These are phyloP conservation scores for Parathielavia hyrcaniae DNA, from an alignment of 495 filamentous ascomycete species.

Conservation along the genomic window DNA sequence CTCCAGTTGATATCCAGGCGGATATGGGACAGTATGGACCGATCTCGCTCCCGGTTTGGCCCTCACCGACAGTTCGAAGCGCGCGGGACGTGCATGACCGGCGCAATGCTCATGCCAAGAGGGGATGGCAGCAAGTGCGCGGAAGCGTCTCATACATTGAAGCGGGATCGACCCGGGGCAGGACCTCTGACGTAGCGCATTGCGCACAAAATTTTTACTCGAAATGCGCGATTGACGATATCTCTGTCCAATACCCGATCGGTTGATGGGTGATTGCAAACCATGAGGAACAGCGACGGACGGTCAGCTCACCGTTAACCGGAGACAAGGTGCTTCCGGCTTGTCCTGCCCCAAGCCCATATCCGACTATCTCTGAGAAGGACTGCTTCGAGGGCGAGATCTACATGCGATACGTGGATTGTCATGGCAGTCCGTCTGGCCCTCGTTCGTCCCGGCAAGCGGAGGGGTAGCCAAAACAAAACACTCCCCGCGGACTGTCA, in stretches of 20 bases:
- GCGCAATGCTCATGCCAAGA: conserved; percentile 26
- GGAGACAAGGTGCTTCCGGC: background rate
- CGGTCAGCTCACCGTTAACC: conserved; percentile 1
- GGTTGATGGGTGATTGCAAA: conserved; percentile 13
- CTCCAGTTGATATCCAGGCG: conserved; percentile 5
- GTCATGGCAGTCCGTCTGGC: background rate
- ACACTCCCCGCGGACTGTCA: background rate
- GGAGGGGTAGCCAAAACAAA: conserved; percentile 12
- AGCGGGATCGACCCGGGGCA: conserved; percentile 14
- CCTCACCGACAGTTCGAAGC: conserved; percentile 31
- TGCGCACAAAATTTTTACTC: conserved; percentile 28
- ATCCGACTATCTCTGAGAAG: background rate
- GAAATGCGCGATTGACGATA: conserved; percentile 22
- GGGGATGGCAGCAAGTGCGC: conserved; percentile 18
- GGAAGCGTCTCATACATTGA: conserved; percentile 29
- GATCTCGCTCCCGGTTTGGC: conserved; percentile 19
- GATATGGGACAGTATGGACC: conserved; percentile 20
- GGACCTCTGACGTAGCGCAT: conserved; percentile 31
- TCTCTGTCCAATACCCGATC: conserved; percentile 28
- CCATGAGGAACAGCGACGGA: conserved; percentile 18
- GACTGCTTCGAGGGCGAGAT: background rate
- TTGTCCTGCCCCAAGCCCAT: background rate
- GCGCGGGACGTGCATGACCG: conserved; percentile 17
- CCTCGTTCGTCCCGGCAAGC: background rate
- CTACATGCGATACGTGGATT: background rate